Evolutionary conservation across 2,329 filamentous ascomycete genomes (phyloP).

Genomic region (Pleomassaria siparia): DNA sequence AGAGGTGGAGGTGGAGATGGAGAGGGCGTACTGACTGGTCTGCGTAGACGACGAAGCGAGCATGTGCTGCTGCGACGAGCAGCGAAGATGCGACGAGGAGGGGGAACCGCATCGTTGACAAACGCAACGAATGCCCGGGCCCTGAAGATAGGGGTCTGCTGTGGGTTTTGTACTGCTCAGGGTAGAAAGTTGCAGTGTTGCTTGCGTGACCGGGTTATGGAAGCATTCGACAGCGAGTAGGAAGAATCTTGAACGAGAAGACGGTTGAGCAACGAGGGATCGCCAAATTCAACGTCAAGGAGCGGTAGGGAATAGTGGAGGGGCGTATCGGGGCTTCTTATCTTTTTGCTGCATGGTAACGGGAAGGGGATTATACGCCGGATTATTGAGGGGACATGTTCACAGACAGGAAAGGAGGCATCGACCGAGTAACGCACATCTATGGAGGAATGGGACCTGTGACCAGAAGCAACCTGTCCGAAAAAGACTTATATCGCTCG

Average conservation of each 20-base stretch:
- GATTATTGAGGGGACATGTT: background rate
- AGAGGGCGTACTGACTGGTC: constrained; percentile 41
- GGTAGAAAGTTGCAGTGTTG: background rate
- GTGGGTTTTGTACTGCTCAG: background rate
- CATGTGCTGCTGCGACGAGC: constrained; percentile 17
- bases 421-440: too few species aligned
- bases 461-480: too few species aligned
- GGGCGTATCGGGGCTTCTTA: background rate
- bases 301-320: background rate
- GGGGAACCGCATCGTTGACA: too few species aligned
- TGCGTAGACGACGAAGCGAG: constrained; percentile 36
- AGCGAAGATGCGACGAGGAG: constrained; percentile 14
- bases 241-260: background rate
- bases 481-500: too few species aligned
- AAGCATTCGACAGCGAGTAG: background rate
- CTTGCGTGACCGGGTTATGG: background rate
- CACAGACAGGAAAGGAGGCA: too few species aligned
- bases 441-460: too few species aligned
- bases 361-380: background rate
- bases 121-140: too few species aligned
- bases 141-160: background rate
- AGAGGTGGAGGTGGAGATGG: too few species aligned
- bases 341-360: background rate
- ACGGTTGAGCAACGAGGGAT: background rate
- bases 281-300: background rate